Base-by-base conservation (phyloP, 805 yeast genomes). In the Candida sithepensis region DNA sequence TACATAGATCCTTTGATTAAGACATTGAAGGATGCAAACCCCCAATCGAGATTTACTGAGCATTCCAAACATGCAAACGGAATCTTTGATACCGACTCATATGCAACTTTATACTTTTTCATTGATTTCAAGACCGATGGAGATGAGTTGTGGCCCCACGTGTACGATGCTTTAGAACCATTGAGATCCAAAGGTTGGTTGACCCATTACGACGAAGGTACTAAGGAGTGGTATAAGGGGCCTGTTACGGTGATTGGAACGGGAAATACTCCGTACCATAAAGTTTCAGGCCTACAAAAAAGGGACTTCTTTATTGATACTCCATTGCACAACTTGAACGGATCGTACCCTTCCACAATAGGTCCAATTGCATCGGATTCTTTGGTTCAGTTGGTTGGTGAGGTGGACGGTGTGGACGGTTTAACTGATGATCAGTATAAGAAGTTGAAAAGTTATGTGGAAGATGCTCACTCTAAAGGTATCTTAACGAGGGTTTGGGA, bases 401-500 rank as follows among this genome's bases (percentile, higher is more conserved):
- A 30, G 44, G 47, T 53, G 14, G 43, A 30, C 12, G 37, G 47
- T 39, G n/a, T 41, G 30, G 38, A 45, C 30, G 70, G 73, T 2
- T 63, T 79, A 34, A 60, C 59, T 14, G 51, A 47, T 0, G 53
- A 51, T 0, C 77, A 77, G 47, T 48, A 58, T 41, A 44, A 39
- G 1, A 54, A 30, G 8, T 49, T 77, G 22, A 52, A 51, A 23
- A 33, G 43, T 4, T 53, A 52, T 22, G 59, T 77, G 18, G 63
- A 65, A 7, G 41, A 47, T 20, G 82, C 85, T 2, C 87, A 82
- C 53, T 55, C 61, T 1, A 48, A 67, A 42, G 77, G 78, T 13
- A 55, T 84, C 33, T 71, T 73, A 52, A 76, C 86, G 0, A 69
- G 91, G 45, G 68, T 84, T 24, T 85, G 90, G 89, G 89, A 82